Percentiles rank a stretch among this genome's conserved stretches.
Conservation (phyloP, 2,329 filamentous ascomycete species). For the Myriosclerotinia scirpicola region DNA sequence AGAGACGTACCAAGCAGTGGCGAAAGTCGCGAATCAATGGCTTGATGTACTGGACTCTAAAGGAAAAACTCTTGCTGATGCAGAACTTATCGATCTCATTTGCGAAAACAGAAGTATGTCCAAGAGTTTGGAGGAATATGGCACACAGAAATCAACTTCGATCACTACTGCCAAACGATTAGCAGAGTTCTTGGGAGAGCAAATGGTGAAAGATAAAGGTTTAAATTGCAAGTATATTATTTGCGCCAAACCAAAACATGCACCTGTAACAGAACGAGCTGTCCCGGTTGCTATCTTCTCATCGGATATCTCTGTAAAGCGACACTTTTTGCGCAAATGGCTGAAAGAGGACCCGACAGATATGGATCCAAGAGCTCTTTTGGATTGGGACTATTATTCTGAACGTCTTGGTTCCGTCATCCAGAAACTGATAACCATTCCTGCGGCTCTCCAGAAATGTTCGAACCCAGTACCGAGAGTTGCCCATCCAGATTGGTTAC, state of each 20-base stretch:
- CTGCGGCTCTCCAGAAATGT: slow-evolving; percentile 91
- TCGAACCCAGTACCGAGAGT: slow-evolving; percentile 93
- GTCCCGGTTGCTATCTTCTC: slow-evolving; percentile 97
- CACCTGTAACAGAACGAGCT: slow-evolving; percentile 91
- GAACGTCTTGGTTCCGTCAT: slow-evolving; percentile 96
- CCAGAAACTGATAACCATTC: slow-evolving; percentile 98
- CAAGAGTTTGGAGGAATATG: slow-evolving; percentile 96
- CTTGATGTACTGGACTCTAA: slow-evolving; percentile 90
- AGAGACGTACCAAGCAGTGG: slow-evolving; percentile 88
- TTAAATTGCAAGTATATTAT: slow-evolving; percentile 99
- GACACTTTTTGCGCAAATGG: slow-evolving; percentile 91
- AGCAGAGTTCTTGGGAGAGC: slow-evolving; percentile 93
- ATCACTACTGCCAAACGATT: slow-evolving; percentile 95
- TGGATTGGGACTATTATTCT: slow-evolving; percentile 97
- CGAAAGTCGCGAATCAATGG: slow-evolving; percentile 94
- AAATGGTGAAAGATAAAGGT: slow-evolving; percentile 99
- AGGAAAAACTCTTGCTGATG: slow-evolving; percentile 86
- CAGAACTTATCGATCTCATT: slow-evolving; percentile 99
- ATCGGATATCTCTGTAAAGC: slow-evolving; percentile 83
- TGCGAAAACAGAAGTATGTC: slow-evolving; percentile 98
- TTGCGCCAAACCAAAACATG: slow-evolving; percentile 78
- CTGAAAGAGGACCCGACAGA: slow-evolving; percentile 87
- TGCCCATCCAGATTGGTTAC: slow-evolving; percentile 93
- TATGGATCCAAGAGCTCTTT: slow-evolving; percentile 83
- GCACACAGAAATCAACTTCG: slow-evolving; percentile 93